Base-by-base conservation (phyloP, 2,329 filamentous ascomycete genomes). In the Calonectria leucothoes region DNA sequence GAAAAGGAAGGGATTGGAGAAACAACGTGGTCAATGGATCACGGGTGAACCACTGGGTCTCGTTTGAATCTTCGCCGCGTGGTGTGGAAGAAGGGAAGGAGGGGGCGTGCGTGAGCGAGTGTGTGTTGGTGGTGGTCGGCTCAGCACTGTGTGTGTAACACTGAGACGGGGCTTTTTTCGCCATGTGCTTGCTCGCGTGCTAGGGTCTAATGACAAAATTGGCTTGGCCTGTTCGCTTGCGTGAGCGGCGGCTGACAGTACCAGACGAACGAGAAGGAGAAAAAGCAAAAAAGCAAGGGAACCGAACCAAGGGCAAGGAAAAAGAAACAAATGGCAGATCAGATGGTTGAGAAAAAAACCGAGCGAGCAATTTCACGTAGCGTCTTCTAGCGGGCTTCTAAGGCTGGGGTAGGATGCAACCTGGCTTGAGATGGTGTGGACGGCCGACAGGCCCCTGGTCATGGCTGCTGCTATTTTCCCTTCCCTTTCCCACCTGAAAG, bases 331-430 rank as follows among this genome's bases (percentile, higher is more conserved):
- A 57, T 51, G 29, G 27, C 66, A 42, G 31, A 69, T 65, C 37
- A 23, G 23, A 23, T 17, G 14, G 25, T 14, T 35, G 37, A 6
- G 48, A n/a, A 31, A 49, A 31, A 49, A 29, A 61, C 31, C 65
- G 66, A 42, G 39, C 52, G 20, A 25, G 71, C 74, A 80, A 77
- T 75, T 74, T 77, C 67, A 74, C 61, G 66, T 73, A 73, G 71
- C 73, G 73, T 69, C 75, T 80, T 80, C 79, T 80, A 80, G 79
- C 74, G 79, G 76, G 76, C 73, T 80, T 80, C 79, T 70, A 80
- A 57, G 70, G 76, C 77, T 67, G 68, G 78, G 77, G 75, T 66
- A 59, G 63, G 76, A 49, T 79, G 48, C 27, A 42, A 31, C 61
- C 15, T 37, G 42, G 31, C 63, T 49, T 55, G 67, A 29, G 33